These are phyloP conservation scores for Mycena filopes DNA, from an alignment of 768 basidiomycete species.

Conservation along the genomic window DNA sequence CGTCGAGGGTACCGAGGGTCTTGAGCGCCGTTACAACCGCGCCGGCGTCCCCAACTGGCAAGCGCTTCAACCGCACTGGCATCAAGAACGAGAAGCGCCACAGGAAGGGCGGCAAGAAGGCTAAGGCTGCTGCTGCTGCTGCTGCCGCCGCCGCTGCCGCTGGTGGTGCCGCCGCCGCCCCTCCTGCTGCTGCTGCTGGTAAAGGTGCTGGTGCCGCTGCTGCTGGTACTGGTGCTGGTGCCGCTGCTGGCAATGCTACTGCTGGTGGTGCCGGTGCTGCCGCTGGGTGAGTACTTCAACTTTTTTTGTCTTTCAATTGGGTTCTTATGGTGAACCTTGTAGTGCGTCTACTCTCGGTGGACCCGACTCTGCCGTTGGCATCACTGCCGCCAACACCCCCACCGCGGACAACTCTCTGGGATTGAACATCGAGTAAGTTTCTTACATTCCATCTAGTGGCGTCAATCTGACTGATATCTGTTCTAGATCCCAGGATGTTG, in stretches of 20 bases:
- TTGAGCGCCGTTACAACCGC: slow-evolving; percentile 34
- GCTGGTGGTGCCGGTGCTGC: slow-evolving; percentile 11
- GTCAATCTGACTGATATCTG: background rate
- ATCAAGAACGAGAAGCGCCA: slow-evolving; percentile 31
- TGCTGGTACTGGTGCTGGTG: slow-evolving; percentile 5
- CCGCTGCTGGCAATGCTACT: slow-evolving; percentile 21
- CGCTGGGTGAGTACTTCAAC: background rate
- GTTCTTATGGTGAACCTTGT: background rate
- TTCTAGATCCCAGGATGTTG: slow-evolving; percentile 55
- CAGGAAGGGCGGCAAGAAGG: slow-evolving; percentile 9
- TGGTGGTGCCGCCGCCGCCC: slow-evolving; percentile 22
- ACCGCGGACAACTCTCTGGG: slow-evolving; percentile 66
- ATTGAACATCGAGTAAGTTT: slow-evolving; percentile 73
- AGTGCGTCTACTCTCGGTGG: slow-evolving; percentile 20
- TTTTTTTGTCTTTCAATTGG: background rate
- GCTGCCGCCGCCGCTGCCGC: slow-evolving; percentile 34
- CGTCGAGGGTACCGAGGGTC: slow-evolving; percentile 45
- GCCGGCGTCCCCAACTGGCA: slow-evolving; percentile 25
- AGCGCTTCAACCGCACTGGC: slow-evolving; percentile 49
- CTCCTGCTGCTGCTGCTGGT: slow-evolving; percentile 46
- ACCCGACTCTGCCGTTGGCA: slow-evolving; percentile 34
- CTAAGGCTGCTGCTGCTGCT: background rate
- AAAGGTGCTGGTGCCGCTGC: slow-evolving; percentile 52
- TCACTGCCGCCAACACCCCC: slow-evolving; percentile 54
- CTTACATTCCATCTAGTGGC: background rate